Percentiles rank a stretch among this genome's conserved stretches.
Evolutionary conservation across 2,329 filamentous ascomycete species (phyloP).

Genomic region (Pseudocercospora pini-densiflorae): DNA sequence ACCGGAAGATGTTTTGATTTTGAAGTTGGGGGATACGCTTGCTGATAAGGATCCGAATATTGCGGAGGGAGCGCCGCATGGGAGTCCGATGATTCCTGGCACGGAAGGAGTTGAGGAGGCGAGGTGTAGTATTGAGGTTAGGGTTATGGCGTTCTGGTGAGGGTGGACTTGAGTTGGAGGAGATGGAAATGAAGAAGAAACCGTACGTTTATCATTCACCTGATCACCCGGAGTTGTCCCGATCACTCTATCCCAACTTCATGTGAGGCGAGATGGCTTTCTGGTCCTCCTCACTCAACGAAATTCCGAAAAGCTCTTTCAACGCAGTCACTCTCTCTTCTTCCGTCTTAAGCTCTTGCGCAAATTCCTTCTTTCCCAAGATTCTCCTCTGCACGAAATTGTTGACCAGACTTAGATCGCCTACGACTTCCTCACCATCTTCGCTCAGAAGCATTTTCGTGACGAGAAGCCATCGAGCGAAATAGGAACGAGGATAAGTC

Average conservation of each 20-base stretch:
- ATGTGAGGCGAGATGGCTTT: not conserved
- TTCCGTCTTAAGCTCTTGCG: conserved; percentile 48
- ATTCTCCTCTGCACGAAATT: conserved; percentile 52
- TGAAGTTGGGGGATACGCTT: conserved; percentile 15
- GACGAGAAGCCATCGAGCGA: conserved; percentile 59
- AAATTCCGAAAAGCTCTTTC: conserved; percentile 50
- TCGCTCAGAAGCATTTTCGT: conserved; percentile 57
- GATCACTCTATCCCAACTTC: not conserved
- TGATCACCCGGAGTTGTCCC: not conserved
- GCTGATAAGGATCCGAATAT: not conserved
- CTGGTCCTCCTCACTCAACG: conserved; percentile 16
- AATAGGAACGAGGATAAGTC: conserved; percentile 55
- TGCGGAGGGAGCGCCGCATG: conserved; percentile 8
- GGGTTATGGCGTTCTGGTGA: conserved; percentile 14
- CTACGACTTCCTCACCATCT: conserved; percentile 41
- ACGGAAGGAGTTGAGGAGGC: conserved; percentile 8
- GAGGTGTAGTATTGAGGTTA: conserved; percentile 15
- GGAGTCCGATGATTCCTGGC: conserved; percentile 8
- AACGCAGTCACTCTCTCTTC: conserved; percentile 49
- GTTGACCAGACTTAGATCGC: conserved; percentile 46
- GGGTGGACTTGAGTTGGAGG: not conserved
- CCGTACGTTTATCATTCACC: not conserved
- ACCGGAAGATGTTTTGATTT: conserved; percentile 9
- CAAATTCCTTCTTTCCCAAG: conserved; percentile 46
- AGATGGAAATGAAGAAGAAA: not conserved